Base-by-base conservation (phyloP, 1,139 yeast genomes). In the Lodderomyces parapsilosis region DNA sequence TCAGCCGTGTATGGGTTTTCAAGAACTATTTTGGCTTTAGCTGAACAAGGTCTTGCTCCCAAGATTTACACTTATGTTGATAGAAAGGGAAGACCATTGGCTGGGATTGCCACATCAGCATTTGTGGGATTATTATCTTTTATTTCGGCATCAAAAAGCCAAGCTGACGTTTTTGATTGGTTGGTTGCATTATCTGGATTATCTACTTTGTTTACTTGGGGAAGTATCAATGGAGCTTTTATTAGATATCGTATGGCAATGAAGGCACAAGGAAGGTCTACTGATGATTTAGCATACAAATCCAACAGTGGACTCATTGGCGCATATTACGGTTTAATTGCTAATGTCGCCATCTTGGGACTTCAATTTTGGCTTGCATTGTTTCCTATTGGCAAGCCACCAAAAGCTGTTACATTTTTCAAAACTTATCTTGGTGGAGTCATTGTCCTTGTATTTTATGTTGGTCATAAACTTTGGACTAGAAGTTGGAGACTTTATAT, bases 1-100 rank as follows among this genome's bases (percentile, higher is more conserved):
- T 66, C 74, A 3, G 71, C 76, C 3, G 73, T 71, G 13, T 71
- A 66, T 47, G 77, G 76, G 4, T 70, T 68, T 42, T 68, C 75
- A 13, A 61, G 77, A 55, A 70, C 76, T 8, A 54, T 70, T 33
- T 65, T 68, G 38, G 65, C 71, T 7, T 59, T 71, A 44, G 68
- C 73, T 4, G 71, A 67, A 46, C 74, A 70, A 49, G 68, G 70
- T 2, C 58, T 69, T 43, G 75, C 73, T 1, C 76, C 76, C 4
- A 44, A 47, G 23, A 48, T 60, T 14, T 66, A 67, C 49, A 58
- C 54, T 6, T 70, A 69, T 45, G 72, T 71, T 39, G 76, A 71
- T 50, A 58, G 70, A 28, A 57, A 60, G 34, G 76, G 76, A 32
- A 56, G 76, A 48, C 77, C 77, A 2, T 61, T 70, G 49, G 66